A percentile compares a stretch with the other conserved stretches of the same genome.
Conservation (phyloP, 2,329 filamentous ascomycete genomes). For the Neopestalotiopsis sp. region DNA sequence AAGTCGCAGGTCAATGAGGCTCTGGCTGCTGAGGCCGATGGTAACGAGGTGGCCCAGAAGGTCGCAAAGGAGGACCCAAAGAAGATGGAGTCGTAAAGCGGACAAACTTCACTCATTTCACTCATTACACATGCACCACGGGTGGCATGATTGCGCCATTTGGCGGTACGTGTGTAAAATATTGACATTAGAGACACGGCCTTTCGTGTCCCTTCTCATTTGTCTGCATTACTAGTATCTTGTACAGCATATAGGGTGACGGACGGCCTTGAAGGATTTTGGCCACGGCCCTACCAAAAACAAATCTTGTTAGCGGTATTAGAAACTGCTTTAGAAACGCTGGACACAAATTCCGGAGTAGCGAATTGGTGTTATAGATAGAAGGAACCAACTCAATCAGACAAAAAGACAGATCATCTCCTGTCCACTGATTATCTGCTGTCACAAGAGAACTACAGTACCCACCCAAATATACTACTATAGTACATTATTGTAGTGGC, state of each 20-base stretch:
- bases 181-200: background rate
- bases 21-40: conserved; percentile 56
- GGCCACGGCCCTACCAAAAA: conserved; percentile 6
- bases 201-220: conserved; percentile 29
- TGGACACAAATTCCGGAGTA: conserved; percentile 20
- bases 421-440: conserved; percentile 19
- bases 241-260: conserved; percentile 14
- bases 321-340: conserved; percentile 24
- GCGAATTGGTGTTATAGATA: conserved; percentile 18
- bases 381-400: conserved; percentile 21
- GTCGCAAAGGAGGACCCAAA: conserved; percentile 28
- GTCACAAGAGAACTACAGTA: conserved; percentile 1
- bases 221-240: conserved; percentile 27
- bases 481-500: background rate
- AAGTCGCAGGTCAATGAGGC: conserved; percentile 59
- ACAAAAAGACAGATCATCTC: conserved; percentile 21
- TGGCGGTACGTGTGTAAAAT: conserved; percentile 13
- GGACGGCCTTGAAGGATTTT: background rate
- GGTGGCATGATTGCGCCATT: conserved; percentile 17
- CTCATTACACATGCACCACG: background rate
- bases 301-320: conserved; percentile 25
- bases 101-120: conserved; percentile 7
- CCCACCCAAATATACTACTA: background rate
- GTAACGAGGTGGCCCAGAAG: conserved; percentile 44
- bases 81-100: conserved; percentile 26